phyloP scores from a whole-genome alignment of 176 grass and related monocot species.

The Musa schizocarpa region DNA sequence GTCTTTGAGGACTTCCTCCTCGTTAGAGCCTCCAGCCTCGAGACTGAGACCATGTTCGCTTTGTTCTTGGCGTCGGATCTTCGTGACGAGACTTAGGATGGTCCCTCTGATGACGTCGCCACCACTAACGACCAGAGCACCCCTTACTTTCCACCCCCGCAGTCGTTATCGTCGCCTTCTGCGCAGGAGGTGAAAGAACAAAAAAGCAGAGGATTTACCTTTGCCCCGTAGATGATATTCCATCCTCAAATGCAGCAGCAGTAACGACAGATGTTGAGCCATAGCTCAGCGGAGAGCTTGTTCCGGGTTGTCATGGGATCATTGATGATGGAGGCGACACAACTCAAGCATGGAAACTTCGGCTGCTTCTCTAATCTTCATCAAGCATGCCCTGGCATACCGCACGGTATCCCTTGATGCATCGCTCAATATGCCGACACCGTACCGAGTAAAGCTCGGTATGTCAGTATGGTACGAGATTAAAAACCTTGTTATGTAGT shows the following conservation, averaged over 20 bases:
- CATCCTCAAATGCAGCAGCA: neutral
- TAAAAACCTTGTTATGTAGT: too few species aligned
- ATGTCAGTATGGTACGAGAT: too few species aligned
- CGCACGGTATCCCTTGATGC: neutral
- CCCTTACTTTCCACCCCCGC: neutral
- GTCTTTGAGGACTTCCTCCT: constrained; percentile 8
- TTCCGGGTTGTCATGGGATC: neutral
- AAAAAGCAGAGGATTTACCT: neutral
- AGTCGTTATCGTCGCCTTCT: too few species aligned
- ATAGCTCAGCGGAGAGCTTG: neutral
- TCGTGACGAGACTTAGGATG: neutral
- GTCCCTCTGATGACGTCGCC: neutral
- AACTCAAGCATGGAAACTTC: constrained; percentile 14
- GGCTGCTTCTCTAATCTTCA: constrained; percentile 5
- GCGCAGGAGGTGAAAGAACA: neutral
- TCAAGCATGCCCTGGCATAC: constrained; percentile 61
- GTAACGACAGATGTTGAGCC: neutral
- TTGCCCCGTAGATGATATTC: neutral
- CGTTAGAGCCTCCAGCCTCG: neutral
- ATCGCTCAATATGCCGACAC: too few species aligned
- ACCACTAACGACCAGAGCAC: neutral
- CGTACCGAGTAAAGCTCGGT: too few species aligned
- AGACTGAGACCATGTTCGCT: neutral
- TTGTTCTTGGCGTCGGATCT: neutral
- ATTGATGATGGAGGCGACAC: constrained; percentile 26